A percentile compares a stretch with the other conserved stretches of the same genome.
Evolutionary conservation across 2,329 filamentous ascomycete genomes (phyloP).

Genomic region (Penicillium hesseltinei): DNA sequence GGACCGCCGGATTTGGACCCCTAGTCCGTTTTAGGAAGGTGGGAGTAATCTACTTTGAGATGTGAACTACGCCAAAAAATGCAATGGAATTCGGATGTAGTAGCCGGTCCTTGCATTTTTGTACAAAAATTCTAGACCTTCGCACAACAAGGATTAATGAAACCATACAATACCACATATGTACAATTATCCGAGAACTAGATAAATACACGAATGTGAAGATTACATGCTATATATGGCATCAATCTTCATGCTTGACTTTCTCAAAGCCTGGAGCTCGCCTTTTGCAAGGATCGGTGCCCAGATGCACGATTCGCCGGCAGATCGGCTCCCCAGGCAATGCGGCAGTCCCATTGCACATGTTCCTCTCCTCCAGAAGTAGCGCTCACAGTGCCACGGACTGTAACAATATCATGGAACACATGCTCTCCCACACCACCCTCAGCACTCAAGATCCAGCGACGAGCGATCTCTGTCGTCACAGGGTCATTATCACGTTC

Average conservation of each 20-base stretch:
- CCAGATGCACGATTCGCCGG: slow-evolving; percentile 20
- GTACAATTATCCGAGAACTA: neutral
- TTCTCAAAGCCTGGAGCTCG: slow-evolving; percentile 9
- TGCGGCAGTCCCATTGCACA: slow-evolving; percentile 23
- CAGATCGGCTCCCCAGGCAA: slow-evolving; percentile 24
- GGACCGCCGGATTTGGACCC: too few species aligned
- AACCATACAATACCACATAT: neutral
- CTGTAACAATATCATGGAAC: slow-evolving; percentile 24
- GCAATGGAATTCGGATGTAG: too few species aligned
- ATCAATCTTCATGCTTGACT: neutral
- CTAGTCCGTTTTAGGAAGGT: too few species aligned
- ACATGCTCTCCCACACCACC: slow-evolving; percentile 32
- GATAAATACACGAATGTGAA: neutral
- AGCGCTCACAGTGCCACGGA: neutral
- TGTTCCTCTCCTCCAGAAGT: slow-evolving; percentile 14
- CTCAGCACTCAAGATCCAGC: slow-evolving; percentile 37
- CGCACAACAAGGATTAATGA: too few species aligned
- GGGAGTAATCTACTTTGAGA: too few species aligned
- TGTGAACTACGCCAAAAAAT: too few species aligned
- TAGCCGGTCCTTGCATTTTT: too few species aligned
- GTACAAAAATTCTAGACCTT: too few species aligned
- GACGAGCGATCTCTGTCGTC: slow-evolving; percentile 35
- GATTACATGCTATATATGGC: neutral
- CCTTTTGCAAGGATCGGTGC: slow-evolving; percentile 23
- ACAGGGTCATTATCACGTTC: slow-evolving; percentile 33